Evolutionary conservation across 768 basidiomycete genomes (phyloP), one percentile per base, ranked within the genome.

Genomic region (Lactarius tabidus): DNA sequence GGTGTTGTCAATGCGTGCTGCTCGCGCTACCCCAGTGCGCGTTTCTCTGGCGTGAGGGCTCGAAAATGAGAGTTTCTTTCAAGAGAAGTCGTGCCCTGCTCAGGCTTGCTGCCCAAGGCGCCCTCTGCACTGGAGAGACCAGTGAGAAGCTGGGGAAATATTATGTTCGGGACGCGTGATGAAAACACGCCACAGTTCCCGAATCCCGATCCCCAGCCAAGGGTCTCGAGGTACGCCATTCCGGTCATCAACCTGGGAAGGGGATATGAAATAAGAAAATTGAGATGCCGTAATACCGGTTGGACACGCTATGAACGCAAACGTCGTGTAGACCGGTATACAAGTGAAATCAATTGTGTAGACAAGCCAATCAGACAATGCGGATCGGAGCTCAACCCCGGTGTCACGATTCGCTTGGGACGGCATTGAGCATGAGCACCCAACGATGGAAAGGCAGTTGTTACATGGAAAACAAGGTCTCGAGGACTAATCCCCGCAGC

Each of bases 211-310:
- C 20, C 64, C 52, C 52, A 59, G 17, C 33, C 38, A 10, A 45
- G 29, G 38, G 57, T 51, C 9, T n/a, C 43, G 20, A 63, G 56
- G 45, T 63, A 41, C 45, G 29, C n/a, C 12, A 56, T 14, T 29
- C 62, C 29, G 17, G 28, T 56, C 17, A 17, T 18, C 15, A 12
- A n/a, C 15, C 20, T 52, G 23, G 48, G 54, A n/a, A 58, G 33
- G 10, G 35, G n/a, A n/a, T n/a, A n/a, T n/a, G n/a, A n/a, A n/a
- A 52, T n/a, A 51, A 38, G 33, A 63, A 63, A 36, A 41, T 29
- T 1, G 35, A 26, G 20, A 41, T 63, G 56, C 38, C 57, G 57
- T 57, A 52, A 52, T 41, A 41, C 33, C 53, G 33, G 41, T 18
- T n/a, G 29, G 53, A 62, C 26, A 41, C 53, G 55, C n/a, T n/a